These are phyloP conservation scores for Sclerotinia sclerotiorum DNA, from an alignment of 2,329 filamentous ascomycete genomes.

Conservation along the genomic window DNA sequence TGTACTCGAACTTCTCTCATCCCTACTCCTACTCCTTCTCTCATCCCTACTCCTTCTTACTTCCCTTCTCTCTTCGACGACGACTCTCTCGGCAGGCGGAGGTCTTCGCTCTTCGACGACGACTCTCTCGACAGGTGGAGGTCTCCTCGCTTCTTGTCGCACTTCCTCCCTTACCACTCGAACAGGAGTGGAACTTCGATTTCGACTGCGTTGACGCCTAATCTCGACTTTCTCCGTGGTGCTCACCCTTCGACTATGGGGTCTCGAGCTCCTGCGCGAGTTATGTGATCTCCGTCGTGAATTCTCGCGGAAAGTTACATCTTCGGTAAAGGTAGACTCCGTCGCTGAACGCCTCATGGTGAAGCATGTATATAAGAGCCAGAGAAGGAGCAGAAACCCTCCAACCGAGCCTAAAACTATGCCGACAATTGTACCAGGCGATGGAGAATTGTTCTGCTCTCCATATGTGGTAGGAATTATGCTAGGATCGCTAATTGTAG, in stretches of 20 bases:
- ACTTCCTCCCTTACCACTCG: constrained; percentile 32
- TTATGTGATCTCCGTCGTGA: constrained; percentile 28
- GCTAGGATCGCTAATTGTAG: neutral
- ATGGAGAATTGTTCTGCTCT: constrained; percentile 51
- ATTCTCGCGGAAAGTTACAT: constrained; percentile 29
- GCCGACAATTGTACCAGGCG: constrained; percentile 58
- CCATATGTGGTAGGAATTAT: constrained; percentile 64
- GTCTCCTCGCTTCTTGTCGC: constrained; percentile 16
- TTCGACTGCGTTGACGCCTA: constrained; percentile 26
- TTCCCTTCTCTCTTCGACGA: constrained; percentile 38
- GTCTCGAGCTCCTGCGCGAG: constrained; percentile 18
- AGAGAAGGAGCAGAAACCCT: constrained; percentile 53
- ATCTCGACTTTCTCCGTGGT: constrained; percentile 37
- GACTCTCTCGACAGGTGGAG: constrained; percentile 34
- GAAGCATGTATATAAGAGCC: constrained; percentile 47
- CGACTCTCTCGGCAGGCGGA: constrained; percentile 35
- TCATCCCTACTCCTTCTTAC: constrained; percentile 34
- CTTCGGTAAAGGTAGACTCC: constrained; percentile 28
- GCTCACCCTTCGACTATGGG: constrained; percentile 28
- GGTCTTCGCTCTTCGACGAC: constrained; percentile 30
- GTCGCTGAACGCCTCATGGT: constrained; percentile 26
- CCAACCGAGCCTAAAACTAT: constrained; percentile 57
- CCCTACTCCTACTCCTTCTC: constrained; percentile 31
- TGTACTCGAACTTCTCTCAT: constrained; percentile 23
- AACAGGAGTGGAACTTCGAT: constrained; percentile 25